Conservation (phyloP, 164 flowering plant species). For the Kalanchoe fedtschenkoi region DNA sequence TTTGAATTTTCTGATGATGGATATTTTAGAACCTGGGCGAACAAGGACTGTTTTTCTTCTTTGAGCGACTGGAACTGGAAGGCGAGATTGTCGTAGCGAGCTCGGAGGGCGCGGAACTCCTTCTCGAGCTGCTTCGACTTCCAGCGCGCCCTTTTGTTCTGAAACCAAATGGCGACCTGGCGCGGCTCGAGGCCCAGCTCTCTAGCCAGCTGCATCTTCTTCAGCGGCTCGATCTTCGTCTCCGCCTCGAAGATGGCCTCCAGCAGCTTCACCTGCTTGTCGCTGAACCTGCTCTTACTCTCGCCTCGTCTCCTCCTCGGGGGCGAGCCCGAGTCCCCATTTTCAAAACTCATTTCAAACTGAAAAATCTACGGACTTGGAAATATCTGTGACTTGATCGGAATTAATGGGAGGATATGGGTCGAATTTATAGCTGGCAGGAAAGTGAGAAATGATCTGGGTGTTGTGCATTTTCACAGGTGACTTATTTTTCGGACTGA, state of each 20-base stretch:
- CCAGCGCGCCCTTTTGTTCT: conserved; percentile 80
- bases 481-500: no score
- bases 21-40: conserved; percentile 46
- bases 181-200: conserved; percentile 34
- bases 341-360: no score
- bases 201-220: conserved; percentile 17
- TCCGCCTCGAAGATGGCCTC: conserved; percentile 59
- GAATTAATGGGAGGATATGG: no score
- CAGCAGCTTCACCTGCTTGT: conserved; percentile 46
- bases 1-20: no score
- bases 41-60: conserved; percentile 46
- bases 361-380: no score
- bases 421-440: no score
- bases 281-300: conserved; percentile 47
- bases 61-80: conserved; percentile 30
- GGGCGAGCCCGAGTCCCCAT: background rate
- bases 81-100: conserved; percentile 34
- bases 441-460: no score
- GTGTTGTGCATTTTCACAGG: no score
- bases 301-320: conserved; percentile 21
- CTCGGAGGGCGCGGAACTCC: conserved; percentile 32
- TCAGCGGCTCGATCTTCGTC: conserved; percentile 7
- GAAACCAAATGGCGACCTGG: conserved; percentile 91
- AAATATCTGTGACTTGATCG: no score
- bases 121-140: conserved; percentile 67